Evolutionary conservation across 768 basidiomycete species (phyloP), one percentile per base, ranked within the genome.

Genomic region (Leucocoprinus leucothites): DNA sequence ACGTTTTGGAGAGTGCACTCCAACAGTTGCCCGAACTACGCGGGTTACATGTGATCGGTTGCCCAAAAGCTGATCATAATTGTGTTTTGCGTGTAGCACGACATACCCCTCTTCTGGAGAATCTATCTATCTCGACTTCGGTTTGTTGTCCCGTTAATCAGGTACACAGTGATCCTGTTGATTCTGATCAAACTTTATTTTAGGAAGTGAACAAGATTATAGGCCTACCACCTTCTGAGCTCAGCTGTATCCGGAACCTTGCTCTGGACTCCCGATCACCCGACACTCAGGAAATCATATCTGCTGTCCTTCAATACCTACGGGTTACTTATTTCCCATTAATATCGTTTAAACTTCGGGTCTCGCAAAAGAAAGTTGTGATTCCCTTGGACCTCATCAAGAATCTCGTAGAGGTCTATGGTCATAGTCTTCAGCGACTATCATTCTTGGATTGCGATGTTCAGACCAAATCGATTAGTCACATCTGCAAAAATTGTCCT

Each of bases 1-100:
- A 61, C 34, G 70, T 85, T 3, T 71, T 90, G 40, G 74, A 78
- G 40, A 53, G 69, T 26, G 74, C 74, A 2, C 66, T 89, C 9
- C 48, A 63, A 14, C 71, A 80, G 6, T 71, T 89, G 0, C 81
- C 86, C 0, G 67, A 70, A 24, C 74, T 91, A 9, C 67, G 69
- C 8, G 80, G 79, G 4, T 72, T 91, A 2, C 85, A 89, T 65
- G 65, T 90, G 24, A 64, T 88, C 25, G 75, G 73, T 3, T 90
- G 89, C 64, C 66, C 77, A 5, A 80, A 81, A 56, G 64, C 86
- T 31, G 76, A 82, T 42, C 85, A 89, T 59, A 52, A 64, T 8
- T 60, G 66, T 31, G 68, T 87, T 6, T 71, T 90, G 28, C 69
- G 68, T 14, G 67, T 78, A 19, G 66, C 79, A 9, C 58, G 64